Evolutionary conservation across 768 basidiomycete species (phyloP).

Genomic region (Holtermannia corniformis): DNA sequence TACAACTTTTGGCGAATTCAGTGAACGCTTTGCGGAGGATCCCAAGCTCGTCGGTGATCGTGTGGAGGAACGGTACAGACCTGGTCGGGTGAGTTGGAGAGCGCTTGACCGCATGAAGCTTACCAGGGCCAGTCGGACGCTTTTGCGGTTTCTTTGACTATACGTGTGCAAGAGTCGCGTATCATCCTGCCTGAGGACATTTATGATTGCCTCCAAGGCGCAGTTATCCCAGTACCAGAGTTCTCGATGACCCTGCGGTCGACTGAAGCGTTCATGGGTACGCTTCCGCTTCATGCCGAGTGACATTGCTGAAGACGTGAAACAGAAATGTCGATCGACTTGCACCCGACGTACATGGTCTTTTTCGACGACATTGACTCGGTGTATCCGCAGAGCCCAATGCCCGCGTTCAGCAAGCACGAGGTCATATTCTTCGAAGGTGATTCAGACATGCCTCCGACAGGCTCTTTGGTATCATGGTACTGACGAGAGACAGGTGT

Average conservation of each 20-base stretch:
- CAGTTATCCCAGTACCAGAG: conserved; percentile 55
- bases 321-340: conserved; percentile 69
- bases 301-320: not conserved
- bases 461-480: conserved; percentile 1
- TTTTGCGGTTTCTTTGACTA: conserved; percentile 61
- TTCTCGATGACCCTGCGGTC: conserved; percentile 66
- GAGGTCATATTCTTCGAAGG: conserved; percentile 48
- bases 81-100: conserved; percentile 54
- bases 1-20: conserved; percentile 74
- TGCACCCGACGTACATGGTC: conserved; percentile 53
- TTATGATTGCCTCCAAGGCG: conserved; percentile 38
- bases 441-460: conserved; percentile 30
- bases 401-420: not conserved
- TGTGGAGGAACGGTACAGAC: conserved; percentile 65
- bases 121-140: conserved; percentile 56
- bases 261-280: conserved; percentile 85
- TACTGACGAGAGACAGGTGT: conserved; percentile 49
- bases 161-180: conserved; percentile 50
- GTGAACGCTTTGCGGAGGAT: conserved; percentile 55
- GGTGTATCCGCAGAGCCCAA: conserved; percentile 27
- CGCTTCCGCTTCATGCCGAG: conserved; percentile 11
- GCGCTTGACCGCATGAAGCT: not conserved
- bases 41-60: conserved; percentile 65
- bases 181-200: conserved; percentile 53
- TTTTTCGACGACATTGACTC: conserved; percentile 43